Conservation (phyloP, 257 asterid genomes). For the Penstemon davidsonii region DNA sequence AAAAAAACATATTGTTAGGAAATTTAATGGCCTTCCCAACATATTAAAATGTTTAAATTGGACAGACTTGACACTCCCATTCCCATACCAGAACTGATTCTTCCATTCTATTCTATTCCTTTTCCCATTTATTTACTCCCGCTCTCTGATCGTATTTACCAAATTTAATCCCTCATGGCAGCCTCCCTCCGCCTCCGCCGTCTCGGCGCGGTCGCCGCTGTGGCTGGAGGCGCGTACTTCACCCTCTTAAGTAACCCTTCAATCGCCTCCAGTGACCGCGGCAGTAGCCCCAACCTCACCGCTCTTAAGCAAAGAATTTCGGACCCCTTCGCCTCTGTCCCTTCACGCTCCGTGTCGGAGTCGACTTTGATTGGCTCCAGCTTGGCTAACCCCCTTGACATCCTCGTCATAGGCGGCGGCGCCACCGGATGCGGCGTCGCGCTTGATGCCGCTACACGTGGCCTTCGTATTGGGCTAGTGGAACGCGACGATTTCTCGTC, state of each 20-base stretch:
- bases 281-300: conserved; percentile 42
- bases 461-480: conserved; percentile 97
- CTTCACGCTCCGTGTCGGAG: conserved; percentile 73
- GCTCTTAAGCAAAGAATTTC: conserved; percentile 48
- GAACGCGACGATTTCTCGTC: conserved; percentile 96
- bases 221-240: conserved; percentile 62
- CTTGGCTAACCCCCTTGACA: conserved; percentile 74
- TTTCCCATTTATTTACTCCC: conserved; percentile 26
- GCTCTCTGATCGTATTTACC: conserved; percentile 20
- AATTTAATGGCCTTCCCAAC: too few species aligned
- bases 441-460: conserved; percentile 91
- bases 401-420: conserved; percentile 93
- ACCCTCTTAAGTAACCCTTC: conserved; percentile 46
- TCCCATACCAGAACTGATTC: conserved; percentile 46
- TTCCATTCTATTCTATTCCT: conserved; percentile 9
- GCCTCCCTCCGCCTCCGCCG: conserved; percentile 76
- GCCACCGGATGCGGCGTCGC: conserved; percentile 97
- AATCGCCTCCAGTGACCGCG: conserved; percentile 69
- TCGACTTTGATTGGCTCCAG: conserved; percentile 64
- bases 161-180: conserved; percentile 42
- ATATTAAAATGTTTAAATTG: too few species aligned
- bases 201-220: conserved; percentile 62
- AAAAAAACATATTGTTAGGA: too few species aligned
- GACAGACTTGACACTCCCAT: neutral
- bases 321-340: conserved; percentile 63